These are phyloP conservation scores for Kappamyces sp. DNA, from an alignment of 192 early-diverging fungal genomes.

Conservation along the genomic window DNA sequence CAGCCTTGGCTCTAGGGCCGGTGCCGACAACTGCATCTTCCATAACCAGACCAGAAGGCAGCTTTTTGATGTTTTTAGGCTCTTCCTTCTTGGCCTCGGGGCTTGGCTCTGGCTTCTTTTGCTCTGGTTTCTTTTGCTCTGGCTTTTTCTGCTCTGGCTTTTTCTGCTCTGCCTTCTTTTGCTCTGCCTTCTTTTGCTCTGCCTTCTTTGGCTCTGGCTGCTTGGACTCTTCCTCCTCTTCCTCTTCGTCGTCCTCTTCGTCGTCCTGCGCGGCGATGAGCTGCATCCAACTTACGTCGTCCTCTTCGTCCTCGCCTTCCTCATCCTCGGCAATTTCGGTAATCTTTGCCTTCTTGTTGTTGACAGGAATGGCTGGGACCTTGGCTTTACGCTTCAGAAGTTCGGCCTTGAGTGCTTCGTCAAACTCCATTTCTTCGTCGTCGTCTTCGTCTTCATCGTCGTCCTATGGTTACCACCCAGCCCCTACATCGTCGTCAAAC, in stretches of 20 bases:
- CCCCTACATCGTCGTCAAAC: no score
- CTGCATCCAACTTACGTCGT: constrained; percentile 18
- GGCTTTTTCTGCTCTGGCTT: constrained; percentile 31
- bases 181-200: constrained; percentile 29
- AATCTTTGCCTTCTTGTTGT: constrained; percentile 39
- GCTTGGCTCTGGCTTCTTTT: constrained; percentile 35
- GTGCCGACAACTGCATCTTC: constrained; percentile 68
- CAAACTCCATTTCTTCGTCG: constrained; percentile 29
- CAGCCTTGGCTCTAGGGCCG: constrained; percentile 60
- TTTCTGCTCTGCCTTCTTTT: constrained; percentile 26
- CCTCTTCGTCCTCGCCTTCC: constrained; percentile 26
- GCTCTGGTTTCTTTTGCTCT: constrained; percentile 19
- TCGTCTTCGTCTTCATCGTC: constrained; percentile 34
- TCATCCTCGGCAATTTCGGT: constrained; percentile 24
- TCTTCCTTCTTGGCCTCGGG: constrained; percentile 42
- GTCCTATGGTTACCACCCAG: neutral
- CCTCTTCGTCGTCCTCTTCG: constrained; percentile 20
- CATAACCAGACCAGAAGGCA: constrained; percentile 72
- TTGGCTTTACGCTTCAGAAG: constrained; percentile 33
- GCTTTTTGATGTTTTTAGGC: constrained; percentile 46
- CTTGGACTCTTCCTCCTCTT: constrained; percentile 31
- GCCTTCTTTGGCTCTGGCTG: constrained; percentile 34
- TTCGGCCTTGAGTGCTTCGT: constrained; percentile 30
- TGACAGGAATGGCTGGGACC: constrained; percentile 24
- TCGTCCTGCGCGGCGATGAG: constrained; percentile 15